A percentile compares a stretch with the other conserved stretches of the same genome.
Conservation (phyloP, 2,329 filamentous ascomycete genomes). For the Clonostachys sp. region DNA sequence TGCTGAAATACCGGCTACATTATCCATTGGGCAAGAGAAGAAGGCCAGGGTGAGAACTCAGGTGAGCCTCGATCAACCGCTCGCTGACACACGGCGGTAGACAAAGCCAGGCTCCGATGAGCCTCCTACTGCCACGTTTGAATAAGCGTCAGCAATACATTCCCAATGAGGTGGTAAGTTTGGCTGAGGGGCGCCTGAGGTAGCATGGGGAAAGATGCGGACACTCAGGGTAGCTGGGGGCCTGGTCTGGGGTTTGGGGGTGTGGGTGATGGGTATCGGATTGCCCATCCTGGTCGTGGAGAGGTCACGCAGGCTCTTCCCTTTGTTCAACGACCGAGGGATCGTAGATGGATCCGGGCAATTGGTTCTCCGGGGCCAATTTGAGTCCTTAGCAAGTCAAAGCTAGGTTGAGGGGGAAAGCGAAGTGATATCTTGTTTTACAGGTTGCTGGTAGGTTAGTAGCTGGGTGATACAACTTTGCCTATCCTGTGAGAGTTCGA, state of each 20-base stretch:
- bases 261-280: background rate
- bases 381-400: background rate
- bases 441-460: constrained; percentile 34
- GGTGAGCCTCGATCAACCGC: constrained; percentile 26
- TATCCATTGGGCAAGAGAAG: constrained; percentile 53
- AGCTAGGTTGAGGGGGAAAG: background rate
- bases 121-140: constrained; percentile 4
- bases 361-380: constrained; percentile 52
- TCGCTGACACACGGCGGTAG: constrained; percentile 44
- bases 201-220: too few relatives aligned
- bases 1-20: constrained; percentile 37
- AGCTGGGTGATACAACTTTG: constrained; percentile 49
- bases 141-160: background rate
- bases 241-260: background rate
- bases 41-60: constrained; percentile 32
- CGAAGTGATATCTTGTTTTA: constrained; percentile 17
- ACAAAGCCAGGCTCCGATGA: constrained; percentile 40
- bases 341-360: constrained; percentile 52
- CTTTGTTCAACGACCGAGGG: constrained; percentile 31
- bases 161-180: too few relatives aligned
- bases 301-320: constrained; percentile 23
- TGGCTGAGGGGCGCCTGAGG: too few relatives aligned
- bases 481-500: constrained; percentile 42
- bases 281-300: constrained; percentile 22
- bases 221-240: too few relatives aligned